Conservation (phyloP, 1,284 basidiomycete genomes). For the Moniliophthora roreri region DNA sequence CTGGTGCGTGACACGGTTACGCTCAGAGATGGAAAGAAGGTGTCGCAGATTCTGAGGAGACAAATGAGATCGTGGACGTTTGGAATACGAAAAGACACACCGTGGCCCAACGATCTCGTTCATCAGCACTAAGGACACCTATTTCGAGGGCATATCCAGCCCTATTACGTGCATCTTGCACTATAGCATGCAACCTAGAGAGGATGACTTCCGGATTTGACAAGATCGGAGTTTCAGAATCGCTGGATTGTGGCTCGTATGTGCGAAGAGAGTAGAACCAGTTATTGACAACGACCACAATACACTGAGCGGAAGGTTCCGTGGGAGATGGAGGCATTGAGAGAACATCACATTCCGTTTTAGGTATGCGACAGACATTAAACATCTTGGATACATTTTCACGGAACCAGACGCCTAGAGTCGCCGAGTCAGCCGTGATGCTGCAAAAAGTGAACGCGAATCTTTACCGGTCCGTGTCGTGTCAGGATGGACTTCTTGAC, state of each 20-base stretch:
- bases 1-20: slow-evolving; percentile 60
- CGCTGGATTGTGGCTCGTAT: slow-evolving; percentile 36
- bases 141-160: slow-evolving; percentile 32
- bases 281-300: slow-evolving; percentile 78
- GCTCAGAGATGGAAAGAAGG: slow-evolving; percentile 65
- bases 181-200: slow-evolving; percentile 61
- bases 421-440: background rate
- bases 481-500: slow-evolving; percentile 55
- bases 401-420: slow-evolving; percentile 65
- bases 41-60: slow-evolving; percentile 64
- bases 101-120: slow-evolving; percentile 83
- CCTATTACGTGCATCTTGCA: slow-evolving; percentile 58
- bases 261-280: slow-evolving; percentile 84
- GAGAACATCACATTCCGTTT: slow-evolving; percentile 62
- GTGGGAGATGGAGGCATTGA: slow-evolving; percentile 43
- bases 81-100: slow-evolving; percentile 39
- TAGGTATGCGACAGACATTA: slow-evolving; percentile 76
- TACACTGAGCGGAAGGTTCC: slow-evolving; percentile 53
- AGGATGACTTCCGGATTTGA: slow-evolving; percentile 62
- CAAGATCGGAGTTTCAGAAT: slow-evolving; percentile 28
- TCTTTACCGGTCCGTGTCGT: slow-evolving; percentile 54
- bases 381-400: slow-evolving; percentile 65
- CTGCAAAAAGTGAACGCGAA: background rate
- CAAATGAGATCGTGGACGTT: slow-evolving; percentile 16
- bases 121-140: slow-evolving; percentile 78